Percentiles rank a stretch among this genome's conserved stretches.
phyloP scores from a whole-genome alignment of 192 early-diverging fungal genomes.

The Podila epicladia region DNA sequence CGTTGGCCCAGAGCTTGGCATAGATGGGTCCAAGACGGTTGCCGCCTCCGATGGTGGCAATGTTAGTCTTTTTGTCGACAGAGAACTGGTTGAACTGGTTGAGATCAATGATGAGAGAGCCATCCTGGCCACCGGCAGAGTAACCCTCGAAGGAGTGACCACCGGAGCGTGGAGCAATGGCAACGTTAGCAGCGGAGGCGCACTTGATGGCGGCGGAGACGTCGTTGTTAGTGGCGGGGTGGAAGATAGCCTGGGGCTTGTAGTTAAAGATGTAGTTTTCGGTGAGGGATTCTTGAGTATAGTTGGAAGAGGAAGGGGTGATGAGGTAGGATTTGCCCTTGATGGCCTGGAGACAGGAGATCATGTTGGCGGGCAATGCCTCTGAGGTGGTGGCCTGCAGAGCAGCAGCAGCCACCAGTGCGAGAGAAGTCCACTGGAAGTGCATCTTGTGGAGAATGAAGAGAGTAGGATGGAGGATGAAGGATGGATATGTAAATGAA shows the following conservation, averaged over 20 bases:
- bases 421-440: constrained; percentile 5
- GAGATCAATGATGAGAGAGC: constrained; percentile 62
- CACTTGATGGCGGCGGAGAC: constrained; percentile 49
- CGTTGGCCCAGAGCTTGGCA: constrained; percentile 39
- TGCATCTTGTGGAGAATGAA: background rate
- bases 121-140: constrained; percentile 54
- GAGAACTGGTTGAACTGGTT: constrained; percentile 25
- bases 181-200: constrained; percentile 26
- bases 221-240: constrained; percentile 16
- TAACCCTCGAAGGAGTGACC: constrained; percentile 71
- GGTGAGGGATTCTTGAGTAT: background rate
- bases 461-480: background rate
- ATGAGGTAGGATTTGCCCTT: constrained; percentile 6
- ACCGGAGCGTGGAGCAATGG: constrained; percentile 55
- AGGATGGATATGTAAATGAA: background rate
- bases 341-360: constrained; percentile 5
- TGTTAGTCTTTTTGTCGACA: background rate
- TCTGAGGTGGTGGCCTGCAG: background rate
- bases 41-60: constrained; percentile 59
- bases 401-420: background rate
- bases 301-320: background rate
- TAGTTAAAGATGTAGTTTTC: constrained; percentile 11
- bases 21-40: constrained; percentile 64
- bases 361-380: background rate
- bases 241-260: constrained; percentile 32